A percentile compares a stretch with the other conserved stretches of the same genome.
Evolutionary conservation across 2,329 filamentous ascomycete genomes (phyloP).

Genomic region (Dryadomyces quercivorus): DNA sequence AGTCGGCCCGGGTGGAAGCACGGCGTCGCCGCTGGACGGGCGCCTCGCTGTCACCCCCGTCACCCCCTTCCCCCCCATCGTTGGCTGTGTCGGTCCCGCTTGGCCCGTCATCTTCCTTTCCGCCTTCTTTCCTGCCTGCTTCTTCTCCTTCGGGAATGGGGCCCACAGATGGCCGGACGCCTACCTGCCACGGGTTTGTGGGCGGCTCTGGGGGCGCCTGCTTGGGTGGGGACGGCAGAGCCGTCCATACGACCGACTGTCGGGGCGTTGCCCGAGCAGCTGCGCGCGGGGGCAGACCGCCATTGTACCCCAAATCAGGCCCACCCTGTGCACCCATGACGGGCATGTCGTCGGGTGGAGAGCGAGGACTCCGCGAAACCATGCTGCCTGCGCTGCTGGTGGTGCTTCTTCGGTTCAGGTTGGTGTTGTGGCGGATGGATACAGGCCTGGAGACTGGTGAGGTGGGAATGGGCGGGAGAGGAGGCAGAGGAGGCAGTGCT

Average conservation of each 20-base stretch:
- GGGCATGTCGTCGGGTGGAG: neutral
- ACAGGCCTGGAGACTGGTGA: neutral
- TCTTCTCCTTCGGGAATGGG: constrained; percentile 10
- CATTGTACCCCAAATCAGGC: constrained; percentile 12
- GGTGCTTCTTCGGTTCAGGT: neutral
- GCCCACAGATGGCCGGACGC: constrained; percentile 6
- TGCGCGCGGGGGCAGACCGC: neutral
- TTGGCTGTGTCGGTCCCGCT: neutral
- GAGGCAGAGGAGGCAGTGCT: neutral
- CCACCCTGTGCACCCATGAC: constrained; percentile 11
- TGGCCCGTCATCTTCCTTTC: neutral
- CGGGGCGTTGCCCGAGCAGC: neutral
- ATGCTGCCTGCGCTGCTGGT: constrained; percentile 1
- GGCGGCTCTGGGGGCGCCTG: constrained; percentile 8
- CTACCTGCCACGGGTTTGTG: constrained; percentile 13
- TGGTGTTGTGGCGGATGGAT: constrained; percentile 3
- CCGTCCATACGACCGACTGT: neutral
- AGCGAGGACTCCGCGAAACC: neutral
- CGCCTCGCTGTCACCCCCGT: neutral
- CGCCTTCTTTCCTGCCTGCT: neutral
- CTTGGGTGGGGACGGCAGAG: constrained; percentile 4
- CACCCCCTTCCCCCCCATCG: too few relatives aligned
- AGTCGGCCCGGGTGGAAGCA: constrained; percentile 11
- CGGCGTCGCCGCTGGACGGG: constrained; percentile 8
- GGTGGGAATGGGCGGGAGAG: neutral